Evolutionary conservation across 2,329 filamentous ascomycete genomes (phyloP).

Genomic region (Pyrenophora tritici-repentis): DNA sequence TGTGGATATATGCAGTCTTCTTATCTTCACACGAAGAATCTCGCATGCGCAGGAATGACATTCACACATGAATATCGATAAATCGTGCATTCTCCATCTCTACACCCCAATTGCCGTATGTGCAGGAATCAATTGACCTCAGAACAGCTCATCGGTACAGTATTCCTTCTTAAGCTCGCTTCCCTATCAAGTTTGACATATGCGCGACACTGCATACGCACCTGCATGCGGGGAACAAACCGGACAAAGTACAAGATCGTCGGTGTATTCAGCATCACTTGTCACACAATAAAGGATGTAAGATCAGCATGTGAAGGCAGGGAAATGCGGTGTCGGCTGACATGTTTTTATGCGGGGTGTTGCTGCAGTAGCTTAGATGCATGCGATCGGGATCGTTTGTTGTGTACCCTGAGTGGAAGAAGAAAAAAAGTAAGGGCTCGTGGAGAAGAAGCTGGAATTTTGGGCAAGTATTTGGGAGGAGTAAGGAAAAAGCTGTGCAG

Average conservation of each 20-base stretch:
- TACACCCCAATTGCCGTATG: not conserved
- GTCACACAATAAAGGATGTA: not conserved
- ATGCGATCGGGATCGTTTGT: not conserved
- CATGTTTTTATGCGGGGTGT: not conserved
- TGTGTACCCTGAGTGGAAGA: too few relatives aligned
- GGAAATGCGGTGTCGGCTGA: not conserved
- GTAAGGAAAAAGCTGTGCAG: too few relatives aligned
- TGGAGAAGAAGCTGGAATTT: too few relatives aligned
- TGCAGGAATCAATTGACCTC: not conserved
- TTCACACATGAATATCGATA: too few relatives aligned
- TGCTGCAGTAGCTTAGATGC: not conserved
- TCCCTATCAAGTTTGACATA: not conserved
- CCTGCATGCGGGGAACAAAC: not conserved
- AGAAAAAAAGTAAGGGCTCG: too few relatives aligned
- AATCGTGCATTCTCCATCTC: too few relatives aligned
- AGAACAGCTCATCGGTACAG: not conserved
- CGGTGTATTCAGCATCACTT: not conserved
- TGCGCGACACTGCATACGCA: not conserved
- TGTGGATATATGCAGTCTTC: too few relatives aligned
- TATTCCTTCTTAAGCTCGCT: not conserved
- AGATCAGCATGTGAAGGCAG: not conserved
- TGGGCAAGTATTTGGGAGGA: too few relatives aligned
- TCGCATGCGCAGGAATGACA: too few relatives aligned
- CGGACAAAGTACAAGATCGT: not conserved
- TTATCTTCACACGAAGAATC: too few relatives aligned